A percentile compares a stretch with the other conserved stretches of the same genome.
Conservation (phyloP, 2,329 filamentous ascomycete species). For the Colletotrichum gloeosporioides region DNA sequence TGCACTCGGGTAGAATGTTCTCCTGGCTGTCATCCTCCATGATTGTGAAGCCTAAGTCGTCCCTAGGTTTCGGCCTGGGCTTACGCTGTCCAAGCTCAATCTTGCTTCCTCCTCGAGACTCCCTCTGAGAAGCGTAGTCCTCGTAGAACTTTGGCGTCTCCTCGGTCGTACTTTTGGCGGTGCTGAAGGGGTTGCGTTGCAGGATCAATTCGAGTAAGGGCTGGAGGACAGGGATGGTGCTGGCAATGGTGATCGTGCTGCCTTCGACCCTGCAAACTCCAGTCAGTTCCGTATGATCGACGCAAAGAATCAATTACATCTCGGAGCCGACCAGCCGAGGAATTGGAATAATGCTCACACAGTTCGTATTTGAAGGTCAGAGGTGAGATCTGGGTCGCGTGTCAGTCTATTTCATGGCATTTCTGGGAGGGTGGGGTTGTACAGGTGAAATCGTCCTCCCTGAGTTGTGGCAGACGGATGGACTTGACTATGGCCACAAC, state of each 20-base stretch:
- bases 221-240: constrained; percentile 38
- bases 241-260: constrained; percentile 37
- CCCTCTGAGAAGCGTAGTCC: neutral
- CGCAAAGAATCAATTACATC: neutral
- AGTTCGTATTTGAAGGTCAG: constrained; percentile 50
- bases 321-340: neutral
- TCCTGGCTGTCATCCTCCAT: constrained; percentile 22
- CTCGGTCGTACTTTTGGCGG: neutral
- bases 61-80: neutral
- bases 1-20: neutral
- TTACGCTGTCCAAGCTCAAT: constrained; percentile 19
- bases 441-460: constrained; percentile 29
- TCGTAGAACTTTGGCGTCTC: neutral
- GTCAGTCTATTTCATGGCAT: neutral
- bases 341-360: constrained; percentile 31
- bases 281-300: neutral
- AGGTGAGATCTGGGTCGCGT: constrained; percentile 33
- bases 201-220: constrained; percentile 25
- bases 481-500: constrained; percentile 36
- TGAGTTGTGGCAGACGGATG: constrained; percentile 35
- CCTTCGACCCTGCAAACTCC: constrained; percentile 32
- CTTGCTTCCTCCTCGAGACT: neutral
- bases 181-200: constrained; percentile 1
- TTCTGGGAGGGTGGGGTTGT: neutral
- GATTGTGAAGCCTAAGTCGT: constrained; percentile 21